These are phyloP conservation scores for Tolypocladium tundrense DNA, from an alignment of 2,329 filamentous ascomycete genomes.

Conservation along the genomic window DNA sequence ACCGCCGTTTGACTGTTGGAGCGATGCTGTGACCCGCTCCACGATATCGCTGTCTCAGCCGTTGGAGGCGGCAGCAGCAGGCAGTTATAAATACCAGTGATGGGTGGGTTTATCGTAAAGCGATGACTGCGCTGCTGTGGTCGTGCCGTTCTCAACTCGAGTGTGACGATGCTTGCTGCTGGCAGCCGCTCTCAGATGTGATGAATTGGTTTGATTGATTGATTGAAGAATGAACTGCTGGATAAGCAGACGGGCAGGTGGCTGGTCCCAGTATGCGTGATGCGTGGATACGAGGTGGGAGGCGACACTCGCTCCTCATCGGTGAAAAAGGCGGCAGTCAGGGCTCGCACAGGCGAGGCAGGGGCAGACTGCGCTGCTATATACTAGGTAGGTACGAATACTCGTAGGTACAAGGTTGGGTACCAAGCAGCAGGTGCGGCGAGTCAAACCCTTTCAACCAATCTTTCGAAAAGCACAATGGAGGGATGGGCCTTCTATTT, in stretches of 20 bases:
- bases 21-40: not conserved
- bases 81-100: not conserved
- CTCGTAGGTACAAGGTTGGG: not conserved
- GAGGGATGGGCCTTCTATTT: not conserved
- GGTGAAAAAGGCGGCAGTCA: not conserved
- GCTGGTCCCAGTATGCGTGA: not conserved
- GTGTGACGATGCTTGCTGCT: slow-evolving; percentile 1
- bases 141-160: not conserved
- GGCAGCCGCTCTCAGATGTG: not conserved
- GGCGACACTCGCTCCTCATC: not conserved
- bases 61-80: not conserved
- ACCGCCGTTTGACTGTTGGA: not conserved
- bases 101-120: not conserved
- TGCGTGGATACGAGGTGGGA: slow-evolving; percentile 5
- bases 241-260: not conserved
- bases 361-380: not conserved
- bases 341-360: not conserved
- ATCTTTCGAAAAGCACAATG: not conserved
- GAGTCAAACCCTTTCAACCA: not conserved
- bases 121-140: not conserved
- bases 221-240: not conserved
- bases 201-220: not conserved
- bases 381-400: not conserved
- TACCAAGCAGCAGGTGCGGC: not conserved
- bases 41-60: not conserved